These are phyloP conservation scores for Suhomyces guaymorum DNA, from an alignment of 1,139 yeast genomes.

Conservation along the genomic window DNA sequence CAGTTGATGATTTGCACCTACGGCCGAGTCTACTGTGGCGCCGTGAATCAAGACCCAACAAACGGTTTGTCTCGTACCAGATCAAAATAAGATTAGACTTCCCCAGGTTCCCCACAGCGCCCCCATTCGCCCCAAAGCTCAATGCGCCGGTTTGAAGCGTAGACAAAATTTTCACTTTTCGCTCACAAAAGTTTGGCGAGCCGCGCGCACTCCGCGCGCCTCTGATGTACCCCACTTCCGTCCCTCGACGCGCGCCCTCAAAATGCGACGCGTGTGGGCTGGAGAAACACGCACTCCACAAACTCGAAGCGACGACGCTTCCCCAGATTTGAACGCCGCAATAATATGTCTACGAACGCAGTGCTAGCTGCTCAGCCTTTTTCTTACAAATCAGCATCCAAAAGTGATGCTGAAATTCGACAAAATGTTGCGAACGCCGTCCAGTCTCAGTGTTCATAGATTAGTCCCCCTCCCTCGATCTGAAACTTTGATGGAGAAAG, in stretches of 20 bases:
- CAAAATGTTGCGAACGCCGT: too few species aligned
- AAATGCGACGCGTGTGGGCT: not conserved
- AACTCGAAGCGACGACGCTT: not conserved
- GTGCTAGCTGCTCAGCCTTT: too few species aligned
- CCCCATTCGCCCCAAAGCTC: not conserved
- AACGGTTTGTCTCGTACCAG: too few species aligned
- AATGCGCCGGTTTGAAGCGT: conserved; percentile 1
- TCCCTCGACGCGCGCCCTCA: conserved; percentile 1
- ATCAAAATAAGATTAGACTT: too few species aligned
- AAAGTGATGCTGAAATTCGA: too few species aligned
- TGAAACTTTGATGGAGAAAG: too few species aligned
- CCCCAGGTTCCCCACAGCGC: conserved; percentile 1
- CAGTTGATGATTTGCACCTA: too few species aligned
- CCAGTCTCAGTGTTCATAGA: too few species aligned
- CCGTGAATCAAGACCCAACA: too few species aligned
- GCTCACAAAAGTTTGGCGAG: not conserved
- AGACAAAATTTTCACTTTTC: not conserved
- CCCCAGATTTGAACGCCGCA: not conserved
- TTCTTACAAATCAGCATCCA: too few species aligned
- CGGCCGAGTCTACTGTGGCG: not conserved
- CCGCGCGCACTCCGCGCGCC: too few species aligned
- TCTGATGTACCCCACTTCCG: not conserved
- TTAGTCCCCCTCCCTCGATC: too few species aligned
- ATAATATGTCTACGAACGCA: not conserved
- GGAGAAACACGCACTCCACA: not conserved